A percentile compares a stretch with the other conserved stretches of the same genome.
Evolutionary conservation across 1,139 yeast genomes (phyloP).

Genomic region (Suhomyces choctaworum): DNA sequence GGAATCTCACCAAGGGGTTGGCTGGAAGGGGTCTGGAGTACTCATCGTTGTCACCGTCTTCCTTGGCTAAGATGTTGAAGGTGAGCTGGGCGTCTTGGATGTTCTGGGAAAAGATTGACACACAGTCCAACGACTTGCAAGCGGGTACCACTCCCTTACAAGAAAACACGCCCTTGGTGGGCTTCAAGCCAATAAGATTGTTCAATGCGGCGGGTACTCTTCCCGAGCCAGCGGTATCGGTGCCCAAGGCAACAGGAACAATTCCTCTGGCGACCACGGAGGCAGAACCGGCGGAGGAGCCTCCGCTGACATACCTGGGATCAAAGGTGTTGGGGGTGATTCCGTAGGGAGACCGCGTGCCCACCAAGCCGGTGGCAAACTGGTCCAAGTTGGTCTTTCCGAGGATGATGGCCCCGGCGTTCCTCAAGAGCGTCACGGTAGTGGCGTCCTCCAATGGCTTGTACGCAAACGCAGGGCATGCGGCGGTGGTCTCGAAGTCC

Average conservation of each 20-base stretch:
- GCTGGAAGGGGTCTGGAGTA: slow-evolving; percentile 75
- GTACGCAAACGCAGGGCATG: slow-evolving; percentile 82
- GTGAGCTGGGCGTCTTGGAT: slow-evolving; percentile 79
- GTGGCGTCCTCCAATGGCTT: slow-evolving; percentile 70
- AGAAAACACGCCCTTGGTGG: slow-evolving; percentile 84
- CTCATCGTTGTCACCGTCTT: slow-evolving; percentile 72
- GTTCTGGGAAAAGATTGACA: slow-evolving; percentile 76
- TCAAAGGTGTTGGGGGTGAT: slow-evolving; percentile 78
- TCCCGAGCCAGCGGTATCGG: slow-evolving; percentile 99
- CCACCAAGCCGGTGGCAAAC: slow-evolving; percentile 95
- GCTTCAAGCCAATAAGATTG: slow-evolving; percentile 87
- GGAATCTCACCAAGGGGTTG: slow-evolving; percentile 61
- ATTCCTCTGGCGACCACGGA: slow-evolving; percentile 85
- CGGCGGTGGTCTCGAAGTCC: slow-evolving; percentile 87
- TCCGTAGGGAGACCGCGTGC: slow-evolving; percentile 93
- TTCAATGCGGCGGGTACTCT: slow-evolving; percentile 97
- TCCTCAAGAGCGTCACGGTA: slow-evolving; percentile 65
- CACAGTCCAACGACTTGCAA: slow-evolving; percentile 91
- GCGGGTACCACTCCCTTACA: slow-evolving; percentile 96
- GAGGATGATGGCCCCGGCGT: slow-evolving; percentile 84
- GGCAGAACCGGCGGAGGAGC: slow-evolving; percentile 96
- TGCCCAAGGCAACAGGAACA: slow-evolving; percentile 86
- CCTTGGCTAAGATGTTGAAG: slow-evolving; percentile 67
- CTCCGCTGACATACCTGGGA: slow-evolving; percentile 81
- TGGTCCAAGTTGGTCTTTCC: slow-evolving; percentile 96